A percentile compares a stretch with the other conserved stretches of the same genome.
These are phyloP conservation scores for Wickerhamiella pararugosa DNA, from an alignment of 1,139 yeast genomes.

Conservation along the genomic window DNA sequence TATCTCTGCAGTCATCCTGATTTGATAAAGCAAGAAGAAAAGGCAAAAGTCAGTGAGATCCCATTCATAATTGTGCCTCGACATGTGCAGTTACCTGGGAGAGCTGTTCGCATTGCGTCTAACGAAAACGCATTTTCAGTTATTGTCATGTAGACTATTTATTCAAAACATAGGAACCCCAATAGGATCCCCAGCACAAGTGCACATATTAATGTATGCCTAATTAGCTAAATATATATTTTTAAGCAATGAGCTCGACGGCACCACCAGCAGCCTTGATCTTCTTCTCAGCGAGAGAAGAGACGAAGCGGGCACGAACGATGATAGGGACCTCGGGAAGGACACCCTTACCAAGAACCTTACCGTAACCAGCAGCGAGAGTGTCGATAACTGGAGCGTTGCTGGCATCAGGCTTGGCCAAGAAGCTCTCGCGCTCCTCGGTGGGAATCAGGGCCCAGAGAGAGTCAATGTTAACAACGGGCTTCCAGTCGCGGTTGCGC, in stretches of 20 bases:
- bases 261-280: constrained; percentile 98
- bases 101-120: no score
- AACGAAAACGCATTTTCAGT: no score
- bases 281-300: constrained; percentile 98
- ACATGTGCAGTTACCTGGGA: no score
- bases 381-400: constrained; percentile 99
- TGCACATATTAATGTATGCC: not conserved
- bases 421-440: constrained; percentile 90
- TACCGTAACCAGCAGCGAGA: constrained; percentile 99
- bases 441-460: constrained; percentile 95
- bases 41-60: no score
- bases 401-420: constrained; percentile 68
- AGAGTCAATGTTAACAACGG: constrained; percentile 96
- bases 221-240: constrained; percentile 4
- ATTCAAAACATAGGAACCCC: no score
- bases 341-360: constrained; percentile 98
- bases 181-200: no score
- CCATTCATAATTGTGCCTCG: no score
- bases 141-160: no score
- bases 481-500: constrained; percentile 93
- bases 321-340: constrained; percentile 97
- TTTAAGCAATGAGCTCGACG: constrained; percentile 9
- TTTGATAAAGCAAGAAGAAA: no score
- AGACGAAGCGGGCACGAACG: constrained; percentile 98
- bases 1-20: no score